Conservation (phyloP, 2,329 filamentous ascomycete species). For the Neofusicoccum ribis region DNA sequence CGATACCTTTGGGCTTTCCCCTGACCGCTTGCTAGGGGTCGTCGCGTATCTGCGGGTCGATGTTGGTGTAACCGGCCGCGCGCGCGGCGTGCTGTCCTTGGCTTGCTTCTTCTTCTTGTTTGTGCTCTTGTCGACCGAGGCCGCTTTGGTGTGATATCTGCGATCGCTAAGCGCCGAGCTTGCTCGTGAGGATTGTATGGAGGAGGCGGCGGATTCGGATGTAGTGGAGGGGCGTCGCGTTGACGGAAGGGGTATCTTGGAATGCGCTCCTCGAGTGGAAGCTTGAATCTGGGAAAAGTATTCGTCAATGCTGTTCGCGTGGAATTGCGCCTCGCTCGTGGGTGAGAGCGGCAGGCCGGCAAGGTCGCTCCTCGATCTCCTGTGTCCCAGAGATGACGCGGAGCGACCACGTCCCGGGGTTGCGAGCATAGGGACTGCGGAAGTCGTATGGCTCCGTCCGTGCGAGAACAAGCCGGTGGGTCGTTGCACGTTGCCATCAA, state of each 20-base stretch:
- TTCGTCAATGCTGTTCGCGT: conserved; percentile 18
- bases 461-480: conserved; percentile 17
- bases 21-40: conserved; percentile 3
- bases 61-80: conserved; percentile 23
- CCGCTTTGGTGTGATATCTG: conserved; percentile 30
- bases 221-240: conserved; percentile 31
- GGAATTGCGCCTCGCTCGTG: conserved; percentile 1
- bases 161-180: conserved; percentile 23
- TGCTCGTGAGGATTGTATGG: conserved; percentile 34
- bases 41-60: conserved; percentile 32
- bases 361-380: conserved; percentile 20
- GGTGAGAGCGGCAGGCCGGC: conserved; percentile 11
- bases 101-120: neutral
- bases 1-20: conserved; percentile 12
- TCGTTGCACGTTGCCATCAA: conserved; percentile 14
- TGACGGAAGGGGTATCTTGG: conserved; percentile 17
- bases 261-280: conserved; percentile 9
- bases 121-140: conserved; percentile 24
- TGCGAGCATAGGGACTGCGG: neutral
- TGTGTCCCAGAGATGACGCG: conserved; percentile 14
- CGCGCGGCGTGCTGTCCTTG: conserved; percentile 22
- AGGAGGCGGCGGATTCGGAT: conserved; percentile 38
- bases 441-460: conserved; percentile 13
- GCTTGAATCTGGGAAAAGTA: conserved; percentile 18
- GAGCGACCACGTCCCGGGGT: conserved; percentile 9